phyloP scores from a whole-genome alignment of 2,329 filamentous ascomycete genomes.

The Ceratocystis diversiconidia region DNA sequence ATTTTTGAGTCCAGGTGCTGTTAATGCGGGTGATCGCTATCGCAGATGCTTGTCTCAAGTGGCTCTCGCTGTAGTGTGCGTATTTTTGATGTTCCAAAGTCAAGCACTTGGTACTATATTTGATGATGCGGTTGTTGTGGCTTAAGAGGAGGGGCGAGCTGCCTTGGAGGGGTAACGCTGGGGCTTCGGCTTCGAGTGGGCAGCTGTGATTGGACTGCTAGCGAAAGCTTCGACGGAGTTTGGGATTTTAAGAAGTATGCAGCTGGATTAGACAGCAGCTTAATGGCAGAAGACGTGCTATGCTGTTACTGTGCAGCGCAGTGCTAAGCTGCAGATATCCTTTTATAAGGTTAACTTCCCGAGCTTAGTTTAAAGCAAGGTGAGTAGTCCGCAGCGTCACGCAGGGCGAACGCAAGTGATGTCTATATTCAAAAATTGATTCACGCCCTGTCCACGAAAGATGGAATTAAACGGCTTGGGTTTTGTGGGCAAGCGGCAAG shows the following conservation, averaged over 20 bases:
- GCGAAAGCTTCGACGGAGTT: not conserved
- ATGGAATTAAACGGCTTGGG: no score
- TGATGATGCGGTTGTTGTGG: not conserved
- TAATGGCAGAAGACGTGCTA: not conserved
- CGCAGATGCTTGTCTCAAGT: not conserved
- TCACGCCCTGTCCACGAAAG: no score
- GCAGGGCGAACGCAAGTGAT: no score
- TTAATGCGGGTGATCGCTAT: not conserved
- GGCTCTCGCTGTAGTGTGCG: no score
- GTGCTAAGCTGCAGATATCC: no score
- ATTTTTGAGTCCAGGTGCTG: not conserved
- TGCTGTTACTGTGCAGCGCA: not conserved
- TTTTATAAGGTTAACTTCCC: no score
- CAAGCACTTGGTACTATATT: not conserved
- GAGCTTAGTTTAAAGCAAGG: no score
- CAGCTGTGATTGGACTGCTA: not conserved
- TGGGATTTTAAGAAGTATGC: not conserved
- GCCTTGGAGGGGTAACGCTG: not conserved
- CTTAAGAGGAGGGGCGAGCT: not conserved
- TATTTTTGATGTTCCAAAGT: not conserved
- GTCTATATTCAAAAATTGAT: no score
- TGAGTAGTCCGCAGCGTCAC: no score
- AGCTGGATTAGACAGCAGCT: not conserved
- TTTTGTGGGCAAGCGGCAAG: not conserved
- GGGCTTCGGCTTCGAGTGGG: not conserved